These are phyloP conservation scores for Metrosideros polymorpha DNA, from an alignment of 441 rosid species.

Conservation along the genomic window DNA sequence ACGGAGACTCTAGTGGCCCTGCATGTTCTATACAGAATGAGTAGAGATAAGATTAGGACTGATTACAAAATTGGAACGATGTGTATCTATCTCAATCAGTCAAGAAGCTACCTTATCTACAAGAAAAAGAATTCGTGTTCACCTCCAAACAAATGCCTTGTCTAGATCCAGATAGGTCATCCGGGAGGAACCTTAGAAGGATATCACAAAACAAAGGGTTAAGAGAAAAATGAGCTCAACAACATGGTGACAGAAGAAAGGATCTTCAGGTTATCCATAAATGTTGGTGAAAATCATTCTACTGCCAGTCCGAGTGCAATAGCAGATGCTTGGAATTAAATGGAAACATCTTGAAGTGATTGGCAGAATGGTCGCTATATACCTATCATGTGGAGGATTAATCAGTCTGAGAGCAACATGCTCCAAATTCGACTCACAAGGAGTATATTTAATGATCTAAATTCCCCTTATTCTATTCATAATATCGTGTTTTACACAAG, in stretches of 20 bases:
- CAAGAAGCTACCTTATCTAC: not conserved
- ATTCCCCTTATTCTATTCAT: not conserved
- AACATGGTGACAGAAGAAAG: not conserved
- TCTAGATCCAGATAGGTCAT: not conserved
- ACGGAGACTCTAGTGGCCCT: not conserved
- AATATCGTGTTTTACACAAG: not conserved
- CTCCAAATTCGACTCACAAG: not conserved
- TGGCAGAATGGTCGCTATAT: not conserved
- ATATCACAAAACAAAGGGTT: not conserved
- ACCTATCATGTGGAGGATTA: not conserved
- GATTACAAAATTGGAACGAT: not conserved
- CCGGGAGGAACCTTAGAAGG: not conserved
- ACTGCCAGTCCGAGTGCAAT: not conserved
- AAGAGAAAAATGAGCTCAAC: not conserved
- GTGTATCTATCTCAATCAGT: not conserved
- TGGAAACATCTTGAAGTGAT: not conserved
- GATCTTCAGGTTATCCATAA: not conserved
- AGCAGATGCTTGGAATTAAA: not conserved
- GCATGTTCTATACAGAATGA: not conserved
- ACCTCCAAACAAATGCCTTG: not conserved
- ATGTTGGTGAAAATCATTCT: not conserved
- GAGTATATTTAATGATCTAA: not conserved
- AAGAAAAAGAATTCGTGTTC: not conserved
- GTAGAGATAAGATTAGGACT: not conserved
- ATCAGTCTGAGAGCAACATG: not conserved